Conservation (phyloP, 495 filamentous ascomycete species). For the Xylaria curta region DNA sequence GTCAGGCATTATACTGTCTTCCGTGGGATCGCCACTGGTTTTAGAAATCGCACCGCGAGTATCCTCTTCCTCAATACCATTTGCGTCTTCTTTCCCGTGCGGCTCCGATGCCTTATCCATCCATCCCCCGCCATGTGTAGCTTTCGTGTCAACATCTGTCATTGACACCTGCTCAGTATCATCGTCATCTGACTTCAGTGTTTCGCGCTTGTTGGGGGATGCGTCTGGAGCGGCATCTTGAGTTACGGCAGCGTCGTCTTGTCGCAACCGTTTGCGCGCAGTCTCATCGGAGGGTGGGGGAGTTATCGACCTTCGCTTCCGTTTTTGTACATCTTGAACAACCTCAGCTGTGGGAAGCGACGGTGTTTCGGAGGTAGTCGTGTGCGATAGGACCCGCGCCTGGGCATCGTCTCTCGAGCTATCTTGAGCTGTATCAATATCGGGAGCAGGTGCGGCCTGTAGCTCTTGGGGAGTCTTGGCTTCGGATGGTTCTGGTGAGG, state of each 20-base stretch:
- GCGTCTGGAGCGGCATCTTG: slow-evolving; percentile 8
- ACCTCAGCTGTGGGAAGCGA: slow-evolving; percentile 44
- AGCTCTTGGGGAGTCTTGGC: slow-evolving; percentile 4
- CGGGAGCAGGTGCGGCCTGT: background rate
- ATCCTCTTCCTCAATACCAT: slow-evolving; percentile 26
- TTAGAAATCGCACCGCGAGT: background rate
- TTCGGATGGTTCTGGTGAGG: slow-evolving; percentile 25
- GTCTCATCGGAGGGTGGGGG: slow-evolving; percentile 63
- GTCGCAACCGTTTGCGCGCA: slow-evolving; percentile 50
- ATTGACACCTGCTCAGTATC: background rate
- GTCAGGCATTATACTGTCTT: slow-evolving; percentile 40
- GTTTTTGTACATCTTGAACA: slow-evolving; percentile 68
- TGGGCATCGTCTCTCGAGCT: slow-evolving; percentile 22
- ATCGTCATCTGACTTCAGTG: slow-evolving; percentile 11
- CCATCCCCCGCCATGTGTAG: background rate
- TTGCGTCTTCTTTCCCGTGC: slow-evolving; percentile 18
- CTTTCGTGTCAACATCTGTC: background rate
- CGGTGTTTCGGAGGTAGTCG: slow-evolving; percentile 27
- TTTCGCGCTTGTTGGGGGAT: slow-evolving; percentile 7
- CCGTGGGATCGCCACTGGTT: background rate
- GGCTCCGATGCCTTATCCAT: slow-evolving; percentile 9
- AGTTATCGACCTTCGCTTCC: slow-evolving; percentile 75
- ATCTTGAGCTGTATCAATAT: background rate
- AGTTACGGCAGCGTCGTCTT: slow-evolving; percentile 31
- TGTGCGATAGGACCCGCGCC: slow-evolving; percentile 21